Base-by-base conservation (phyloP, 306 rosid species). In the Casuarina equisetifolia region DNA sequence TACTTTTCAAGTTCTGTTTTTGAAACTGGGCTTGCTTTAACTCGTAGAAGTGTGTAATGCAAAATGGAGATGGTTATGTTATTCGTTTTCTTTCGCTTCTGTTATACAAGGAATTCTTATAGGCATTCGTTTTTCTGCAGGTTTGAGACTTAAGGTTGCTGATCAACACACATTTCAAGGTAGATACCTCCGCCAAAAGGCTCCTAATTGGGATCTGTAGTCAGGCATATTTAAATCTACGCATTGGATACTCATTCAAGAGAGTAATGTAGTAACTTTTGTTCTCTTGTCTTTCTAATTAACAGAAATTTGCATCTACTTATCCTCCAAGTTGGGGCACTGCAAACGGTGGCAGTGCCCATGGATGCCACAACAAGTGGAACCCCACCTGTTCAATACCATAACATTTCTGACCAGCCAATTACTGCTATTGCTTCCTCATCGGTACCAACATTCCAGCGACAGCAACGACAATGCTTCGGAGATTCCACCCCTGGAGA, bases 301-400 rank as follows among this genome's bases (percentile, higher is more conserved):
- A 84, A 79, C 92, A 85, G 92, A 83, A 78, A 81, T 73, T 82
- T 87, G 86, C 88, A 85, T 76, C 80, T 80, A 79, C 76, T 78
- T 84, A 66, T 75, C 85, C 76, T 86, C 86, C 79, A 85, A 84
- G 83, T 77, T 89, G 81, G 94, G 94, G 91, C 92, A 89, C 98
- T 94, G 98, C 92, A 45, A 84, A 79, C 42, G 49, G 71, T 49
- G 52, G 96, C 97, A 92, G 97, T 92, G 97, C 97, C 97, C 92
- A 94, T 95, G 97, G 98, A 95, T 57, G 97, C 97, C 82, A 88
- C 98, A 64, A 86, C 97, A 2, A 88, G 97, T 77, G 93, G 96
- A 84, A 91, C 93, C 86, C 92, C 95, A 53, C 78, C 93, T 38
- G 81, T 95, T 61, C 95, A 94, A 85, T 92, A 86, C 86, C 93